Percentiles rank a stretch among this genome's conserved stretches.
These are phyloP conservation scores for Clavaria fumosa DNA, from an alignment of 768 basidiomycete species.

Conservation along the genomic window DNA sequence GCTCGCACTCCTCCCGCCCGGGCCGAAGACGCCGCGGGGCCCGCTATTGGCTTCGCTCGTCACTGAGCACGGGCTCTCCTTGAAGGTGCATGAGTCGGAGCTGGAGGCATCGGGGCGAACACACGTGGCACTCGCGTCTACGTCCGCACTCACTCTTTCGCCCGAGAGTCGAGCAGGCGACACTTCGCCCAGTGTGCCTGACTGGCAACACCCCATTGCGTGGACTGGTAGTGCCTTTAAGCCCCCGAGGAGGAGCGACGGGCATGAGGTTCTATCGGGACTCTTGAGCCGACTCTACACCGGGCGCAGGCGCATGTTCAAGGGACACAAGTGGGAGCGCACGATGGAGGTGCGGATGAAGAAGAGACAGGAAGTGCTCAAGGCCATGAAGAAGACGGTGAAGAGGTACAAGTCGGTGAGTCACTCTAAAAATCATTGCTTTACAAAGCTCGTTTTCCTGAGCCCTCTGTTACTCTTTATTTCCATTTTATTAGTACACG, in stretches of 20 bases:
- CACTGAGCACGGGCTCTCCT: neutral
- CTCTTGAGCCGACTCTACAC: constrained; percentile 38
- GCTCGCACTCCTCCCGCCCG: constrained; percentile 49
- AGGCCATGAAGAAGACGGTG: neutral
- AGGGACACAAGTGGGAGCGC: constrained; percentile 83
- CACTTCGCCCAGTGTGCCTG: no score
- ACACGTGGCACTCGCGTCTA: constrained; percentile 1
- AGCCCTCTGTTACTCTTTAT: no score
- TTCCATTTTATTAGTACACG: no score
- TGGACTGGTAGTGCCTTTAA: constrained; percentile 32
- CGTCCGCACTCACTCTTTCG: no score
- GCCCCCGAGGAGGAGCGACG: constrained; percentile 26
- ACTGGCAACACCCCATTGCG: constrained; percentile 21
- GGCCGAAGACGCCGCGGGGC: constrained; percentile 38
- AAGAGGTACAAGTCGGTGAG: neutral
- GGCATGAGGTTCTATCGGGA: constrained; percentile 37
- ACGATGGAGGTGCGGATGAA: constrained; percentile 28
- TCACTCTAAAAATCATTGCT: neutral
- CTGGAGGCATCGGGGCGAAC: no score
- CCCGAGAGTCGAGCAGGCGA: constrained; percentile 7
- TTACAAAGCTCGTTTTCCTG: no score
- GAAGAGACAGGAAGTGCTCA: constrained; percentile 26
- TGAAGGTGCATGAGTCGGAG: neutral
- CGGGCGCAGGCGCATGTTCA: constrained; percentile 76
- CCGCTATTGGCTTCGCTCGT: neutral